Base-by-base conservation (phyloP, 352 stramenopile species). In the Phytopythium aichiense region DNA sequence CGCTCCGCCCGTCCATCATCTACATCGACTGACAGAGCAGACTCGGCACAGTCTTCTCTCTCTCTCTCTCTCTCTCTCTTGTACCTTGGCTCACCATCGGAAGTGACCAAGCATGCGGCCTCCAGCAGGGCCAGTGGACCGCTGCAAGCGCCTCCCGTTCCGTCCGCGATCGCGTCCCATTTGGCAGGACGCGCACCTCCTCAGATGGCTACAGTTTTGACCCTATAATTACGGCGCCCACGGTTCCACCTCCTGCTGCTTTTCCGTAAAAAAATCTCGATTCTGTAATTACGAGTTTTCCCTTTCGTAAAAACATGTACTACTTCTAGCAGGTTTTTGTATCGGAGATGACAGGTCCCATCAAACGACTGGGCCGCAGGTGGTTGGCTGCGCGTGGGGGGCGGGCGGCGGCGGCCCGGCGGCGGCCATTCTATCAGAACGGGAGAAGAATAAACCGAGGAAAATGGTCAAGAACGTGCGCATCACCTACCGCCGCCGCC, bases 381-480 rank as follows among this genome's bases (percentile, higher is more conserved):
- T 69, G 54, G 60, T 74, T 63, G 61, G 68, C 58, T 63, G 52
- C 48, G 53, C 53, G 33, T 2, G 30, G 53, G 53, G n/a, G 35
- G 53, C 33, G 51, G 28, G 43, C 53, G 55, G 28, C 40, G 50
- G 40, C 54, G 28, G 58, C 57, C 56, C 61, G 28, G 64, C 48
- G 37, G 53, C 53, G 38, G 35, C 65, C 72, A 84, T 81, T 88
- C 75, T 68, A 82, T 80, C 76, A 79, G 68, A 88, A 88, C 76
- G 76, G 79, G 77, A 87, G 79, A 89, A 87, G 68, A 81, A 76
- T 65, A 62, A 84, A 81, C 83, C 57, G 71, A 56, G 76, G 73
- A 85, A 81, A 63, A 97, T 97, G 90, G 87, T 93, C 69, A 93
- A 94, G 82, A 96, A 99, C 84, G 86, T 92, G 72, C 89, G 97